phyloP scores from a whole-genome alignment of 2,329 filamentous ascomycete genomes.

The Reticulascus tulasneorum region DNA sequence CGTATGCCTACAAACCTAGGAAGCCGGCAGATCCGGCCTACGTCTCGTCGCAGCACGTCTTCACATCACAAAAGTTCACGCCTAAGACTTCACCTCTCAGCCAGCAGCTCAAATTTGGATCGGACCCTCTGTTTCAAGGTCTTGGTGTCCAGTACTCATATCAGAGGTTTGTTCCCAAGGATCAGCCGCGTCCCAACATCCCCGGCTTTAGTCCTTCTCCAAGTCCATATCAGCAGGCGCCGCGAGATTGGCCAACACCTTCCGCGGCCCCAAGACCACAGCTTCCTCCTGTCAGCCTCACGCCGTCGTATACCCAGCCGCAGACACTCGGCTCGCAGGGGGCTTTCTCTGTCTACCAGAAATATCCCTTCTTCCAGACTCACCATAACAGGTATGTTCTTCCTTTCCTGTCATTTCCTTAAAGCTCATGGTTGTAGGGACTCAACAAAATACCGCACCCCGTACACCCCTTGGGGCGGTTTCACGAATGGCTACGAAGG shows the following conservation, averaged over 20 bases:
- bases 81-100: constrained; percentile 21
- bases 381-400: constrained; percentile 51
- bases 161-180: constrained; percentile 20
- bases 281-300: background rate
- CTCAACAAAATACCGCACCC: constrained; percentile 53
- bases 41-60: constrained; percentile 17
- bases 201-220: background rate
- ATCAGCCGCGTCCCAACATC: constrained; percentile 1
- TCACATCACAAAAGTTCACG: constrained; percentile 31
- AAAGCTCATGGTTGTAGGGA: constrained; percentile 36
- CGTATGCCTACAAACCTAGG: constrained; percentile 51
- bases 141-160: constrained; percentile 15
- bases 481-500: constrained; percentile 61
- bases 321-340: constrained; percentile 12
- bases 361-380: constrained; percentile 56
- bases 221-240: constrained; percentile 5
- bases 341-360: constrained; percentile 40
- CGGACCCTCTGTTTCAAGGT: constrained; percentile 22
- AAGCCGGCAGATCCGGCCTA: constrained; percentile 25
- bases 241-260: constrained; percentile 2
- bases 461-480: constrained; percentile 53
- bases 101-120: constrained; percentile 22
- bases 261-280: too few relatives aligned
- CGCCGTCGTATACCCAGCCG: constrained; percentile 5
- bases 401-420: background rate